A percentile compares a stretch with the other conserved stretches of the same genome.
Evolutionary conservation across 768 basidiomycete genomes (phyloP).

Genomic region (Boletus subcaerulescens): DNA sequence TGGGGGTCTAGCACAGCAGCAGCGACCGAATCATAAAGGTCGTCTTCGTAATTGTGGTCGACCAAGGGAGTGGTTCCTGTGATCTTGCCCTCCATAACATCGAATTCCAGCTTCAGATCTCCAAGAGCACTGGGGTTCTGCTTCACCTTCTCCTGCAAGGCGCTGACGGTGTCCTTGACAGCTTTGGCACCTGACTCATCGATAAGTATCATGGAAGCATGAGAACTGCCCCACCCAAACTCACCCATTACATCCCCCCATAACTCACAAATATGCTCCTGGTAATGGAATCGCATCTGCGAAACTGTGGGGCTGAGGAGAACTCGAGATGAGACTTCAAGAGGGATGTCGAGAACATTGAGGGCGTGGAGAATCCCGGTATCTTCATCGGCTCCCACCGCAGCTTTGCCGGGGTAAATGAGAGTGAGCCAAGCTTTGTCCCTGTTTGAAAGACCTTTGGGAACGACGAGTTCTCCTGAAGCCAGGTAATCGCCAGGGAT

Average conservation of each 20-base stretch:
- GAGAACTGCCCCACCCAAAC: not conserved
- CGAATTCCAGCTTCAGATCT: no score
- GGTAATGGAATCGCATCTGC: not conserved
- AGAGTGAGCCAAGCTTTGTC: not conserved
- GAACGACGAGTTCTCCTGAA: not conserved
- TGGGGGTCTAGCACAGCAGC: not conserved
- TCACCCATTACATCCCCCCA: not conserved
- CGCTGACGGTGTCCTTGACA: not conserved
- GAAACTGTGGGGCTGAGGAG: not conserved
- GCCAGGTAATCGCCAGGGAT: not conserved
- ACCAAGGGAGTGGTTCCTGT: not conserved
- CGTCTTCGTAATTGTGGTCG: not conserved
- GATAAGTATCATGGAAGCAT: not conserved
- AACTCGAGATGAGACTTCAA: not conserved
- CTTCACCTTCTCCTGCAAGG: no score
- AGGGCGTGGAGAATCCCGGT: not conserved
- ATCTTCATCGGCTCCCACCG: not conserved
- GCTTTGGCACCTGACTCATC: not conserved
- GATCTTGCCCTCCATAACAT: not conserved
- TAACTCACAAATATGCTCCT: not conserved
- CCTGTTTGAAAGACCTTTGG: not conserved
- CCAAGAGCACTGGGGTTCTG: no score
- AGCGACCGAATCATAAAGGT: not conserved
- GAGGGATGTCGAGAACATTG: not conserved
- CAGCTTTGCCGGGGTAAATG: not conserved